Base-by-base conservation (phyloP, 2,329 filamentous ascomycete genomes). In the Fusarium agapanthi region DNA sequence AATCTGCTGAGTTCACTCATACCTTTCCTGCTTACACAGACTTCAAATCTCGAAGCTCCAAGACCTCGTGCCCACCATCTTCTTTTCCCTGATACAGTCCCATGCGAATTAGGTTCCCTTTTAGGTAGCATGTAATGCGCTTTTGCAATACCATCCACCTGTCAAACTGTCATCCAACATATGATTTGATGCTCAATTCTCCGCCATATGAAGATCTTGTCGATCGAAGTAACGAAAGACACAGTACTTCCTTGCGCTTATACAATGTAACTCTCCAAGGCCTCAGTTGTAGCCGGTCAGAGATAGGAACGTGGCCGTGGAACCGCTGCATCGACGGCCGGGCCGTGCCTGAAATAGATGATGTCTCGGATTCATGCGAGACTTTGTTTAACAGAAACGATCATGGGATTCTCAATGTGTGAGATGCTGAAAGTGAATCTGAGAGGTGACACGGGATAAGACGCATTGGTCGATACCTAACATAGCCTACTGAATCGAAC, bases 401-500 rank as follows among this genome's bases (percentile, higher is more conserved):
- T 14, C 16, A 45, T 48, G 55, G 38, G 51, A 60, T 67, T 48
- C 48, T 34, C 34, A 35, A 41, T 47, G 30, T 24, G 56, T 58
- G 48, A 53, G 67, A 54, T 53, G 34, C 28, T 40, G 37, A 63
- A 50, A 28, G 55, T 28, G 15, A 48, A 69, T 34, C 20, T 47
- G 13, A 60, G 37, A 64, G 28, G 57, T 55, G 51, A 54, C 50
- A 66, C 60, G 67, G 61, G 56, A 57, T 56, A 61, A 71, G 68
- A 76, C 66, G 66, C 69, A 68, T 78, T 69, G 72, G 76, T 73
- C 70, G 69, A 78, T 76, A 51, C 32, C 30, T 35, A 78, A 77
- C 69, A 67, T 78, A 78, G 74, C 71, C 73, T 78, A 76, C 75
- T 78, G 74, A 76, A 76, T 70, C 75, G 76, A 78, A 75, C 72